Percentiles rank a stretch among this genome's conserved stretches.
These are phyloP conservation scores for Dictyostelium firmibasis DNA, from an alignment of 78 protist genomes.

Conservation along the genomic window DNA sequence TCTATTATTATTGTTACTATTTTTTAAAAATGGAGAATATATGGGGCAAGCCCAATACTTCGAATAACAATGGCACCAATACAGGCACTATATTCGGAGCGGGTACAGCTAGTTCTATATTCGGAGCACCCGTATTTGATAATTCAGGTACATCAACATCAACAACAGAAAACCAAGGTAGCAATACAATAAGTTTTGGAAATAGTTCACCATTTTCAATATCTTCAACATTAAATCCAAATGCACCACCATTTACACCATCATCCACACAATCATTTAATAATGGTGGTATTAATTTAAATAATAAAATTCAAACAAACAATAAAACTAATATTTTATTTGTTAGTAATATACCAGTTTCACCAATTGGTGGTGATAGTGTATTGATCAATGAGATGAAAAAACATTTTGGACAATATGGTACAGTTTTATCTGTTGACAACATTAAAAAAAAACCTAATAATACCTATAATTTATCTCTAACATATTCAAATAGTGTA, in stretches of 20 bases:
- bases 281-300: not conserved
- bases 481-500: slow-evolving; percentile 25
- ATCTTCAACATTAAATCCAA: slow-evolving; percentile 21
- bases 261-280: slow-evolving; percentile 15
- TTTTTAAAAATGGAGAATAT: not conserved
- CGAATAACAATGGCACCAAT: not conserved
- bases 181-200: not conserved
- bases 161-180: not conserved
- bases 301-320: not conserved
- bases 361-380: not conserved
- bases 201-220: not conserved
- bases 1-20: too few species aligned
- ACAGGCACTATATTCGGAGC: not conserved
- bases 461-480: not conserved
- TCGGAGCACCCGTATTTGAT: not conserved
- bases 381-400: not conserved
- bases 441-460: not conserved
- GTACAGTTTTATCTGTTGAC: not conserved
- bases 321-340: not conserved
- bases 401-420: slow-evolving; percentile 1
- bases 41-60: not conserved
- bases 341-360: not conserved
- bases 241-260: slow-evolving; percentile 36
- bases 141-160: not conserved
- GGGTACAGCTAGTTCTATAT: not conserved